These are phyloP conservation scores for Cnidoscolus chayamansa DNA, from an alignment of 441 rosid species.

Conservation along the genomic window DNA sequence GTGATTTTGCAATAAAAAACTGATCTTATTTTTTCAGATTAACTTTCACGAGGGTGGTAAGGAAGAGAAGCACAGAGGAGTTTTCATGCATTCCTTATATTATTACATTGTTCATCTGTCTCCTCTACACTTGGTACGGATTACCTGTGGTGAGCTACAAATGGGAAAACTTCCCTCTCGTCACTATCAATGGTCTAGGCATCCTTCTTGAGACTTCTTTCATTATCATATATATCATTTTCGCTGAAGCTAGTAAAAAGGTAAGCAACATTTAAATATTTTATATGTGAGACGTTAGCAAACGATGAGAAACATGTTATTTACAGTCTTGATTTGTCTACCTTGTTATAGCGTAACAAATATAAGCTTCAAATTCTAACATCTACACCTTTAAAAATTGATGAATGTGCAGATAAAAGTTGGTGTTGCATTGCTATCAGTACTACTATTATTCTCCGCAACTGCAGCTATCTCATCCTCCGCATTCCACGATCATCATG, in stretches of 20 bases:
- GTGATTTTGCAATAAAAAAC: no score
- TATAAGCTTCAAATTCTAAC: no score
- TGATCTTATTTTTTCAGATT: constrained; percentile 38
- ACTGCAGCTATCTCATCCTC: constrained; percentile 40
- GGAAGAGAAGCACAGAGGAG: constrained; percentile 68
- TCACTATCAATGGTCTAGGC: constrained; percentile 73
- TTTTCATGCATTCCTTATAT: constrained; percentile 79
- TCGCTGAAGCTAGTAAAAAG: constrained; percentile 51
- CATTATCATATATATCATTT: constrained; percentile 53
- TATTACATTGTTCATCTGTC: constrained; percentile 57
- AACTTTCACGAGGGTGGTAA: constrained; percentile 62
- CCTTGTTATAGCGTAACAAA: no score
- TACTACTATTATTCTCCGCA: constrained; percentile 32
- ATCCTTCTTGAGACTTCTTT: constrained; percentile 64
- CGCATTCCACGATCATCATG: constrained; percentile 54
- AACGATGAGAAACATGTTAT: no score
- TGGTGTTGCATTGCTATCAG: constrained; percentile 33
- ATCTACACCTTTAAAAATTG: no score
- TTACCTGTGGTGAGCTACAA: constrained; percentile 67
- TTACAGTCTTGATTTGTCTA: no score
- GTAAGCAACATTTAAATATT: constrained; percentile 30
- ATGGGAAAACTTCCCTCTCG: constrained; percentile 74
- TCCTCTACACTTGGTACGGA: constrained; percentile 79
- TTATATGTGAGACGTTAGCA: no score
- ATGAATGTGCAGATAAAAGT: constrained; percentile 51